phyloP scores from a whole-genome alignment of 2,329 filamentous ascomycete genomes.

The Beauveria sp. region DNA sequence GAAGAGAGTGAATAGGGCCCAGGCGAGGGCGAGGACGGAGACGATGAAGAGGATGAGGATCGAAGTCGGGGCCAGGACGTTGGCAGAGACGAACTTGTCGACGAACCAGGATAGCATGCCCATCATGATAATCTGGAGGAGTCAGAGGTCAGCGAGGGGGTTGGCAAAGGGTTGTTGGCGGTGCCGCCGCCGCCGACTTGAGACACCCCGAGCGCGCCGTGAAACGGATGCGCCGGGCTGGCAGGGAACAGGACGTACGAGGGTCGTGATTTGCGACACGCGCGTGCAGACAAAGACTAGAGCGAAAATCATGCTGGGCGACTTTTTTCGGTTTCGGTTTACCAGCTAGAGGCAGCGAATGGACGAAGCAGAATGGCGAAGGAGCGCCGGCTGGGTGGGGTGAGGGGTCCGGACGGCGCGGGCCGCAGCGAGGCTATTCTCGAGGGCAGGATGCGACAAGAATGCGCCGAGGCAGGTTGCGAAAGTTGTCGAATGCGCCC shows the following conservation, averaged over 20 bases:
- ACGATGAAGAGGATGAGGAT: constrained; percentile 63
- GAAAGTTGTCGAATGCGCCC: background rate
- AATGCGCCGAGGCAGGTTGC: background rate
- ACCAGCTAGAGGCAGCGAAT: background rate
- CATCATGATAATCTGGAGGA: constrained; percentile 50
- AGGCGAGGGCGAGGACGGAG: constrained; percentile 53
- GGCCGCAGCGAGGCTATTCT: constrained; percentile 1
- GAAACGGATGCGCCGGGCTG: background rate
- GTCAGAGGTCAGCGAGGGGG: constrained; percentile 6
- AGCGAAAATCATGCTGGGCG: constrained; percentile 51
- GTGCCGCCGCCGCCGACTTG: background rate
- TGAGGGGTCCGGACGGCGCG: background rate
- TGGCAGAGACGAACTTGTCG: constrained; percentile 47
- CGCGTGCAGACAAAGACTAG: constrained; percentile 57
- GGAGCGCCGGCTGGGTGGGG: background rate
- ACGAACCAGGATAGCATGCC: constrained; percentile 64
- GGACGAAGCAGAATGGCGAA: too few relatives aligned
- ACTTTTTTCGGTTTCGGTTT: background rate
- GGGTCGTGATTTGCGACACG: constrained; percentile 53
- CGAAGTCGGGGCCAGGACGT: constrained; percentile 52
- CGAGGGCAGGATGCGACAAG: background rate
- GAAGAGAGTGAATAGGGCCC: constrained; percentile 59
- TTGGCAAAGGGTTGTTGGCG: background rate
- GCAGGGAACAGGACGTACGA: constrained; percentile 28
- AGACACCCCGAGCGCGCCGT: too few relatives aligned